Percentiles rank a stretch among this genome's conserved stretches.
Evolutionary conservation across 805 yeast species (phyloP).

Genomic region (Pichia californica): DNA sequence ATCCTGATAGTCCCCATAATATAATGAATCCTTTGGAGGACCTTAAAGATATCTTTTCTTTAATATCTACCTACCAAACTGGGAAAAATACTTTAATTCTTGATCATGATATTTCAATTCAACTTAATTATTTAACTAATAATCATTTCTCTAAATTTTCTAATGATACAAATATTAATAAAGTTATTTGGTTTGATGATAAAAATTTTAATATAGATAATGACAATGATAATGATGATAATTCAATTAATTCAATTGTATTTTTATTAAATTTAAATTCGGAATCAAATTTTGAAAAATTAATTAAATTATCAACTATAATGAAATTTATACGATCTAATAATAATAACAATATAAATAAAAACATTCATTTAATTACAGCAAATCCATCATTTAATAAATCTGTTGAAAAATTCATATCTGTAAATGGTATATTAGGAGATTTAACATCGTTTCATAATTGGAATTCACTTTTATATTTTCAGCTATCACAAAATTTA

Average conservation of each 20-base stretch:
- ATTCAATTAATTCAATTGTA: constrained; percentile 2
- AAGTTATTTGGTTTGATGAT: constrained; percentile 28
- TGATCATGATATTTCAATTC: constrained; percentile 21
- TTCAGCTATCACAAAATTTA: constrained; percentile 35
- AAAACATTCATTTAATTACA: constrained; percentile 3
- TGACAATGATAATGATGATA: not conserved
- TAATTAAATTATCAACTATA: not conserved
- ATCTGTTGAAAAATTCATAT: constrained; percentile 18
- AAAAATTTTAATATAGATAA: too few relatives aligned
- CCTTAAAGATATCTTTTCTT: constrained; percentile 1
- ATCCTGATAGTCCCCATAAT: not conserved
- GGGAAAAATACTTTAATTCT: constrained; percentile 13
- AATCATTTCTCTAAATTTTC: constrained; percentile 22
- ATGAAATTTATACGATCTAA: not conserved
- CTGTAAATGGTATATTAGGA: constrained; percentile 22
- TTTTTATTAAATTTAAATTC: constrained; percentile 4
- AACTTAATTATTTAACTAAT: constrained; percentile 22
- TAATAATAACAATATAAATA: not conserved
- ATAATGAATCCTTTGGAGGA: constrained; percentile 5
- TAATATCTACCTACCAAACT: not conserved
- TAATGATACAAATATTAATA: constrained; percentile 19
- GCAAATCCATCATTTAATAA: constrained; percentile 3
- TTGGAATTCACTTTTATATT: constrained; percentile 23
- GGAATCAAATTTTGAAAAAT: not conserved
- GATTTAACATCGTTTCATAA: constrained; percentile 16